A percentile compares a stretch with the other conserved stretches of the same genome.
phyloP scores from a whole-genome alignment of 2,329 filamentous ascomycete species.

The Coleophoma cylindrospora region DNA sequence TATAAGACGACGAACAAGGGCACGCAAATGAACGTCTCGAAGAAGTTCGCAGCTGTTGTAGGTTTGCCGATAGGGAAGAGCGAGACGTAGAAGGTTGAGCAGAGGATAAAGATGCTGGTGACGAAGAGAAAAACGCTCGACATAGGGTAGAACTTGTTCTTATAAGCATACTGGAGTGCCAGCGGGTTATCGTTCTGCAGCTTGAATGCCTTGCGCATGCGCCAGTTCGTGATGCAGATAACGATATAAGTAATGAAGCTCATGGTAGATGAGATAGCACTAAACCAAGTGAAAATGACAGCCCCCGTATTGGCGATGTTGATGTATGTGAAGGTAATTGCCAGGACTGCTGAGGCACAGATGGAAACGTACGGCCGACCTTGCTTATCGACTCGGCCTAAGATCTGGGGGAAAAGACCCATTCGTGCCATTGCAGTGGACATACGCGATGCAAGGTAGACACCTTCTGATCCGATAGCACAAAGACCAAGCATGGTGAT shows the following conservation, averaged over 20 bases:
- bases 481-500: conserved; percentile 45
- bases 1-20: conserved; percentile 73
- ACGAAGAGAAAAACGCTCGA: not conserved
- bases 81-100: not conserved
- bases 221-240: not conserved
- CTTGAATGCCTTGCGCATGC: not conserved
- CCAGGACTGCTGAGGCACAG: not conserved
- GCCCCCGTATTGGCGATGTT: not conserved
- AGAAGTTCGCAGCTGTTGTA: not conserved
- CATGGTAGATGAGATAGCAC: not conserved
- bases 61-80: not conserved
- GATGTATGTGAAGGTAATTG: not conserved
- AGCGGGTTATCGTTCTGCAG: not conserved
- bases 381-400: conserved; percentile 14
- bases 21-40: conserved; percentile 34
- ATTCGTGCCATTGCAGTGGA: conserved; percentile 42
- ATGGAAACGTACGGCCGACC: not conserved
- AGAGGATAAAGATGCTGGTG: not conserved
- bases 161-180: not conserved
- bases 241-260: not conserved
- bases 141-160: not conserved
- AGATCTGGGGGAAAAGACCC: conserved; percentile 44
- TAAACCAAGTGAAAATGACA: not conserved
- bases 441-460: conserved; percentile 42
- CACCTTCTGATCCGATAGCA: conserved; percentile 45